These are phyloP conservation scores for Myochromella boudieri DNA, from an alignment of 768 basidiomycete genomes.

Conservation along the genomic window DNA sequence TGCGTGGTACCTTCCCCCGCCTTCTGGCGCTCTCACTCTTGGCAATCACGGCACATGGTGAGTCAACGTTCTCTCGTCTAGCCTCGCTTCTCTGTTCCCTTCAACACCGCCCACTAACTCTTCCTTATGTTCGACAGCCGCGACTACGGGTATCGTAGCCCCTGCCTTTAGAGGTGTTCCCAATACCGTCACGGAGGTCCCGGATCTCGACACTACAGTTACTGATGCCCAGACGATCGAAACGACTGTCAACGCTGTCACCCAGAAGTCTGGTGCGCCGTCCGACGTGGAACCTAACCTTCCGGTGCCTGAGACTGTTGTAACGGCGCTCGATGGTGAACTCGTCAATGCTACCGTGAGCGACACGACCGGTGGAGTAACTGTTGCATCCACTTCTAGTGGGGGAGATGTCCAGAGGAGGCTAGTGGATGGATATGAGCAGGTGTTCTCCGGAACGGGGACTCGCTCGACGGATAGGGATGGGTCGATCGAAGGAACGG, in stretches of 20 bases:
- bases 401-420: background rate
- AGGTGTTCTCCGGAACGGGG: slow-evolving; percentile 40
- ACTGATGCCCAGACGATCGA: slow-evolving; percentile 25
- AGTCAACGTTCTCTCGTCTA: background rate
- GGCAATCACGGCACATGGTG: slow-evolving; percentile 3
- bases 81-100: background rate
- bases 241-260: slow-evolving; percentile 31
- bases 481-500: slow-evolving; percentile 46
- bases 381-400: slow-evolving; percentile 4
- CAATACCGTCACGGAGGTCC: background rate
- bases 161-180: slow-evolving; percentile 9
- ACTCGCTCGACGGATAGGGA: slow-evolving; percentile 35
- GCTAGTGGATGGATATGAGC: slow-evolving; percentile 24
- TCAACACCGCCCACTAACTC: background rate
- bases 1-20: slow-evolving; percentile 5
- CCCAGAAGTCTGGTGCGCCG: slow-evolving; percentile 38
- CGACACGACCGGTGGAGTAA: slow-evolving; percentile 9
- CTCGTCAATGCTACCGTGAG: slow-evolving; percentile 23
- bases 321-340: slow-evolving; percentile 47
- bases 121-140: background rate
- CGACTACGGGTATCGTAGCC: slow-evolving; percentile 1
- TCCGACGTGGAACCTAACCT: slow-evolving; percentile 30
- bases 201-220: slow-evolving; percentile 1
- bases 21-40: slow-evolving; percentile 10
- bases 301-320: slow-evolving; percentile 32